Base-by-base conservation (phyloP, 2,329 filamentous ascomycete genomes). In the Penicillium sp. region DNA sequence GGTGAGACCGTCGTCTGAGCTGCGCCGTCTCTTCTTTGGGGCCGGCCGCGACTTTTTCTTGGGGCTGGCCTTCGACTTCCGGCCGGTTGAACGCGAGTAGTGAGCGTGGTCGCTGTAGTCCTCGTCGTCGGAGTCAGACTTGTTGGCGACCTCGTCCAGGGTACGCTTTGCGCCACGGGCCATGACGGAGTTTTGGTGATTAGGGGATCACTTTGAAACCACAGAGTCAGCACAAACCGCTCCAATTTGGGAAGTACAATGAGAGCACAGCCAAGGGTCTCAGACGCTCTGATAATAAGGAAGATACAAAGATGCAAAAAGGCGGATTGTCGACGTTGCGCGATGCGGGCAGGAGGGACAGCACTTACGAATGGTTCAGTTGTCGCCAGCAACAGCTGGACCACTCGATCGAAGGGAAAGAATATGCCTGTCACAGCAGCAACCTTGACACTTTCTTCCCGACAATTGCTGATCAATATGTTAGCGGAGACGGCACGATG, bases 1-100 rank as follows among this genome's bases (percentile, higher is more conserved):
- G 7, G 72, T 58, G 21, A 75, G 72, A 48, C 74, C 72, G 19
- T 75, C 75, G 56, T 82, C 79, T 57, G 82, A 82, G 65, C 80
- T 79, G 54, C 76, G 75, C 57, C 72, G 75, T 42, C 73, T 70
- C 67, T 74, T 72, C 59, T 74, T 76, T 53, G 73, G 72, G 27
- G 66, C 64, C 33, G 65, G 70, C 49, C 69, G 70, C 44, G 68
- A 65, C 55, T 70, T 74, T 62, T 73, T 74, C 57, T 67, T 59
- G 13, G 61, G 53, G 47, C 55, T 73, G 43, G 64, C 65, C 57
- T 72, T 76, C 5, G 69, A 68, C 57, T 66, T 66, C 15, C 69
- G 63, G 25, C 61, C 57, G 31, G 70, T 65, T 48, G 72, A 58
- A 36, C 38, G 43, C 43, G 70, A 52, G 33, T 70, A 69, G 6